phyloP scores from a whole-genome alignment of 345 rosid species.

The Pistacia integerrima region DNA sequence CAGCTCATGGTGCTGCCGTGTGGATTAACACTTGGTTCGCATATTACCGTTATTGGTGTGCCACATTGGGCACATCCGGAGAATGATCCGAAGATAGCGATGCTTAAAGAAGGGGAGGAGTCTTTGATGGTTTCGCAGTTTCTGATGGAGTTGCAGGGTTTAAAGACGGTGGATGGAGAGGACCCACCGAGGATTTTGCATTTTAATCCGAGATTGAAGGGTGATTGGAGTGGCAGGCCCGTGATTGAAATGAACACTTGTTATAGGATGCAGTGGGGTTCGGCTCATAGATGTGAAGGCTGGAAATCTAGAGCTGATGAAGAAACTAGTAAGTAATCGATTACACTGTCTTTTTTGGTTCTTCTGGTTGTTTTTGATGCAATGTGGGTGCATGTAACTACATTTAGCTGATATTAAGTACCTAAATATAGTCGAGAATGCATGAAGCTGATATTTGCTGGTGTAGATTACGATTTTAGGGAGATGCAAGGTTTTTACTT shows the following conservation, averaged over 20 bases:
- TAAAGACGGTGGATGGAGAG: conserved; percentile 89
- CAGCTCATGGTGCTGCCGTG: conserved; percentile 69
- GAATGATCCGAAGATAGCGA: conserved; percentile 58
- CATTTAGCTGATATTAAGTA: background rate
- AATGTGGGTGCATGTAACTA: conserved; percentile 29
- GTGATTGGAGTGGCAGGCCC: conserved; percentile 93
- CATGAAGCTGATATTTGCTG: background rate
- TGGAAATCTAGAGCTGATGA: conserved; percentile 83
- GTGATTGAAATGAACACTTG: conserved; percentile 97
- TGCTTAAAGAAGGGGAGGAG: conserved; percentile 55
- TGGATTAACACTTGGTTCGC: conserved; percentile 90
- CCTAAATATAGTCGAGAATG: background rate
- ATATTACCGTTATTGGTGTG: conserved; percentile 77
- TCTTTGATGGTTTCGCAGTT: conserved; percentile 81
- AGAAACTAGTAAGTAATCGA: conserved; percentile 71
- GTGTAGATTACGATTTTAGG: background rate
- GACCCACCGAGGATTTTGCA: conserved; percentile 92
- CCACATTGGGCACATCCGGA: conserved; percentile 70
- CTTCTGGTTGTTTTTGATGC: background rate
- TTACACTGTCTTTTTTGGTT: background rate
- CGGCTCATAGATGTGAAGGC: conserved; percentile 83
- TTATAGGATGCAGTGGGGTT: conserved; percentile 95
- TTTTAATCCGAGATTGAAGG: conserved; percentile 88
- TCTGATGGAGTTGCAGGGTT: conserved; percentile 83
- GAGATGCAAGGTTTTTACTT: background rate